These are phyloP conservation scores for Aureobasidium sp. DNA, from an alignment of 2,329 filamentous ascomycete genomes.

Conservation along the genomic window DNA sequence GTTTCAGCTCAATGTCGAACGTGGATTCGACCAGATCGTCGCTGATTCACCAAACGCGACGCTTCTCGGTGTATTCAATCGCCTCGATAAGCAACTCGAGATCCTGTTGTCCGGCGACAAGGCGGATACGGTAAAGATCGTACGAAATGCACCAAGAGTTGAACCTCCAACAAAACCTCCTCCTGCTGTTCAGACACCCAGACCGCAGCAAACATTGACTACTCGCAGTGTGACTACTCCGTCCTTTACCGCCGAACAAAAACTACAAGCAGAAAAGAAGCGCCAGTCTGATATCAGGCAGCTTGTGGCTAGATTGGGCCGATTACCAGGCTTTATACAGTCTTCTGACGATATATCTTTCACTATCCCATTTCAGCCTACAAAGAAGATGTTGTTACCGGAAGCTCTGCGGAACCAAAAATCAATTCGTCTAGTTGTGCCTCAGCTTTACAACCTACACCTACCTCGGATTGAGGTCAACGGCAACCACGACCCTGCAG, in stretches of 20 bases:
- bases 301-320: constrained; percentile 67
- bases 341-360: constrained; percentile 64
- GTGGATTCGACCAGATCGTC: constrained; percentile 62
- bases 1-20: constrained; percentile 70
- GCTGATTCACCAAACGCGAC: constrained; percentile 49
- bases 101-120: constrained; percentile 61
- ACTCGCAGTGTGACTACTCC: background rate
- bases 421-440: constrained; percentile 62
- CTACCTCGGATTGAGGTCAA: constrained; percentile 59
- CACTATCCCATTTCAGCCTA: constrained; percentile 62
- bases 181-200: background rate
- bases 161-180: background rate
- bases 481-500: constrained; percentile 54
- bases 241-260: constrained; percentile 52
- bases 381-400: constrained; percentile 55
- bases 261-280: constrained; percentile 54
- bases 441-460: constrained; percentile 64
- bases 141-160: constrained; percentile 42
- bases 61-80: constrained; percentile 60
- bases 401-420: constrained; percentile 53
- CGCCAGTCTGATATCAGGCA: constrained; percentile 63
- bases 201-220: background rate
- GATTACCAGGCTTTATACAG: constrained; percentile 59
- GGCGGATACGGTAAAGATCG: constrained; percentile 64
- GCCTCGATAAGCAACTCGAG: constrained; percentile 67